Base-by-base conservation (phyloP, 2,329 filamentous ascomycete genomes). In the Clonostachys sp. region DNA sequence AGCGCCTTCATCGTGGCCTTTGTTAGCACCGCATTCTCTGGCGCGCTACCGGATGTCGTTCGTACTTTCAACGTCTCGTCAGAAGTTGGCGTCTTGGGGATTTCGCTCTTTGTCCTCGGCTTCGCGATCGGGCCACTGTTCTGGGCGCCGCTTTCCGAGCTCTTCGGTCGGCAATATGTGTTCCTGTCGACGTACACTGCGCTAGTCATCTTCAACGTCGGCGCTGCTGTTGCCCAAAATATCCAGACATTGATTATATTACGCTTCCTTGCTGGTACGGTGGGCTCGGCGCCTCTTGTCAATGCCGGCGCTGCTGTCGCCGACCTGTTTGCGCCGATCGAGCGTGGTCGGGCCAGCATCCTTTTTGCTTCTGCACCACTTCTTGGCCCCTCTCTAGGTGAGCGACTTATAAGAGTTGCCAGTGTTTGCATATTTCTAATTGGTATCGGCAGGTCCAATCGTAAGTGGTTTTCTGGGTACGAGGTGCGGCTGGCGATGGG, bases 301-400 rank as follows among this genome's bases (percentile, higher is more conserved):
- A 83, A 83, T 56, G 74, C 76, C 4, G 78, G 78, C 5, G 80
- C 78, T 50, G 77, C 81, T 13, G 78, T 83, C 50, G 79, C 79
- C 13, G 80, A 84, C 57, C 77, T 83, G 65, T 83, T 83, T 55
- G 56, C 63, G 6, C 71, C 72, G 7, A 57, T 63, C 6, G 64
- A 81, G 47, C 66, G 80, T 51, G 79, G 80, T 14, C 61, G 73
- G 38, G 85, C 84, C 1, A 76, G 81, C 53, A 75, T 77, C n/a
- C 56, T 85, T 34, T 89, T 86, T 54, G 77, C 83, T 2, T 72
- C 80, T 12, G 79, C 78, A n/a, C 80, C 80, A 0, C 82, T 81
- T 60, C 65, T 83, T 48, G 80, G 81, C 2, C 77, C 81, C 1
- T 74, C 57, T 71, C 6, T 72, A 71, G 58, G 80, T 4, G 9